Percentiles rank a stretch among this genome's conserved stretches.
Evolutionary conservation across 169 alveolate genomes (phyloP).

Genomic region (Cyclospora cayetanensis): DNA sequence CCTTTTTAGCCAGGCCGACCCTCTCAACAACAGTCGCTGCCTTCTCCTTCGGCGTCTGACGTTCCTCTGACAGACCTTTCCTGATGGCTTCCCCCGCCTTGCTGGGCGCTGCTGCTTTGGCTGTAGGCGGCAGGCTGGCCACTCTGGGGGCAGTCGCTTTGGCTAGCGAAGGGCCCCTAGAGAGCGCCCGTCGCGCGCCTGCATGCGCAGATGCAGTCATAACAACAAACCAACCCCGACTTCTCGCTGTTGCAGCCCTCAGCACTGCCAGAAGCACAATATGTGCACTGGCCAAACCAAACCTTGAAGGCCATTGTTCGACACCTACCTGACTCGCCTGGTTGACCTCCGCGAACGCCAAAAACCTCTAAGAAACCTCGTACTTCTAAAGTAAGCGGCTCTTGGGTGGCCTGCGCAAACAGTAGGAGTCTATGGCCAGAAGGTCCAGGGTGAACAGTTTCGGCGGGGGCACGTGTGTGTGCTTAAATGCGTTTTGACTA

Average conservation of each 20-base stretch:
- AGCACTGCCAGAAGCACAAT: background rate
- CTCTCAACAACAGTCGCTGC: background rate
- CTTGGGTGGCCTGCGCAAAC: background rate
- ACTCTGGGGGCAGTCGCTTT: background rate
- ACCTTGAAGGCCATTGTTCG: no score
- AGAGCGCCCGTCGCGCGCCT: no score
- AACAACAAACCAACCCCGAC: background rate
- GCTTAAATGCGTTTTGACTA: no score
- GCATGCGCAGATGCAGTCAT: background rate
- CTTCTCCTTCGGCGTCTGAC: background rate
- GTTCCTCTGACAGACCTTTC: background rate
- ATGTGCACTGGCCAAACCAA: background rate
- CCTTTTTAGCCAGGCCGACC: constrained; percentile 16
- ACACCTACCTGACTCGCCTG: background rate
- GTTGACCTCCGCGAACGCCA: background rate
- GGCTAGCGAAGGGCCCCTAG: constrained; percentile 1
- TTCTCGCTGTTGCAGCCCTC: no score
- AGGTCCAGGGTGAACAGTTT: no score
- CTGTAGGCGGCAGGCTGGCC: background rate
- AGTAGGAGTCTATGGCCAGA: no score
- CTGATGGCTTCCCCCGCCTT: background rate
- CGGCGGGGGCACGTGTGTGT: no score
- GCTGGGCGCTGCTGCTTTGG: background rate
- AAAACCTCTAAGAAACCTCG: constrained; percentile 20
- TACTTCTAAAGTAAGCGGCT: constrained; percentile 5